Conservation (phyloP, 495 filamentous ascomycete species). For the Hypoxylon rickii region DNA sequence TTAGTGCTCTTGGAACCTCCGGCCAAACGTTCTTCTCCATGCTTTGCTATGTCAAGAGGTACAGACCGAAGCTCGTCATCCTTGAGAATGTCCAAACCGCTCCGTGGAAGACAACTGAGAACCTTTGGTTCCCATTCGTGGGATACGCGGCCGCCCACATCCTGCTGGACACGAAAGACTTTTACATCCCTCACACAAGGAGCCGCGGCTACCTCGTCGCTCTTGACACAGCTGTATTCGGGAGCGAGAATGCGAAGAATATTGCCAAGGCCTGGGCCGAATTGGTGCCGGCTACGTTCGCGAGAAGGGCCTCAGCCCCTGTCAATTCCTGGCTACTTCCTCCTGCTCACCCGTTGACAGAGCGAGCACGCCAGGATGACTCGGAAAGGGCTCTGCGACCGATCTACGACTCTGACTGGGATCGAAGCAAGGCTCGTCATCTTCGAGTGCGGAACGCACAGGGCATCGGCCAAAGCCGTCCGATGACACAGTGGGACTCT, state of each 20-base stretch:
- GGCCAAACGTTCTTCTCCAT: constrained; percentile 70
- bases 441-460: constrained; percentile 50
- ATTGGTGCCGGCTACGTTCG: constrained; percentile 46
- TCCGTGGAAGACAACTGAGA: constrained; percentile 63
- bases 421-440: constrained; percentile 60
- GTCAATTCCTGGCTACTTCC: constrained; percentile 65
- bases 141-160: constrained; percentile 58
- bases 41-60: constrained; percentile 57
- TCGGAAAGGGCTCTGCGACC: constrained; percentile 37
- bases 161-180: constrained; percentile 71
- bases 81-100: constrained; percentile 74
- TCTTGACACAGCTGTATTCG: constrained; percentile 51
- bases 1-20: constrained; percentile 67
- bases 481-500: constrained; percentile 62
- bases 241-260: not conserved
- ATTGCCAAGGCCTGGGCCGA: constrained; percentile 27
- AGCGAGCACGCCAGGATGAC: constrained; percentile 50
- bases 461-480: constrained; percentile 56
- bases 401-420: constrained; percentile 56
- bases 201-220: constrained; percentile 73
- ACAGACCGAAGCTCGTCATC: constrained; percentile 67
- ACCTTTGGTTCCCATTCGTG: constrained; percentile 50
- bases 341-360: constrained; percentile 60
- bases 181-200: constrained; percentile 80
- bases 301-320: constrained; percentile 65